A percentile compares a stretch with the other conserved stretches of the same genome.
Evolutionary conservation across 2,329 filamentous ascomycete species (phyloP).

Genomic region (Simplicillium sp.): DNA sequence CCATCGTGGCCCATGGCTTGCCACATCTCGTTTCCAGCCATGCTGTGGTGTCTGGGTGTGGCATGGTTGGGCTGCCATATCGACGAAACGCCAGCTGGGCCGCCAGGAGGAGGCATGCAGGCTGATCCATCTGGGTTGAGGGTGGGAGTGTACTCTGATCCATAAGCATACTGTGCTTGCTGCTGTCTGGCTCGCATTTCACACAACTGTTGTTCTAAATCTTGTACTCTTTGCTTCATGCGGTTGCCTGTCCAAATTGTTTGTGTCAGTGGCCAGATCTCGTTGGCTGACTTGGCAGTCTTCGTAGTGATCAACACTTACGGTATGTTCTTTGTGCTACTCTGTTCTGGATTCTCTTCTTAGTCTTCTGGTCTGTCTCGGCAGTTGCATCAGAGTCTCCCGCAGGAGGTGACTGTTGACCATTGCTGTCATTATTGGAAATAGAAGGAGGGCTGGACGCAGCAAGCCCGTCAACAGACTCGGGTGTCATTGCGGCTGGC

Average conservation of each 20-base stretch:
- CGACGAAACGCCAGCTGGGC: too few species aligned
- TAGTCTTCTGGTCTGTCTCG: conserved; percentile 14
- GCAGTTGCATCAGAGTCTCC: conserved; percentile 2
- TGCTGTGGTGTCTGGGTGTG: conserved; percentile 3
- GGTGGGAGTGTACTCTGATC: conserved; percentile 1
- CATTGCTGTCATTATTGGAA: too few species aligned
- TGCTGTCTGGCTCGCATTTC: conserved; percentile 8
- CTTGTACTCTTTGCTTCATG: conserved; percentile 8
- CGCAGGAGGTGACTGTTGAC: too few species aligned
- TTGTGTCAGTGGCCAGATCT: conserved; percentile 1
- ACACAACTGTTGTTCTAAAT: conserved; percentile 6
- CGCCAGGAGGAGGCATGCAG: neutral
- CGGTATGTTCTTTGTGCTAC: conserved; percentile 21
- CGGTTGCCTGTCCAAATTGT: conserved; percentile 1
- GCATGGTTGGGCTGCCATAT: conserved; percentile 4
- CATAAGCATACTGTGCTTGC: conserved; percentile 4
- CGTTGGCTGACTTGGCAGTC: neutral
- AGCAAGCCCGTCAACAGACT: too few species aligned
- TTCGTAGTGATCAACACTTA: conserved; percentile 11
- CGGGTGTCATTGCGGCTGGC: too few species aligned
- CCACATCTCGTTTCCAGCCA: conserved; percentile 5
- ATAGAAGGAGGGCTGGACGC: too few species aligned
- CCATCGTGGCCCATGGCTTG: conserved; percentile 3
- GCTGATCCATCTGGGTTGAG: conserved; percentile 3
- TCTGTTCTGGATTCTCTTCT: conserved; percentile 21